Conservation (phyloP, 345 rosid genomes). For the Alliaria petiolata region DNA sequence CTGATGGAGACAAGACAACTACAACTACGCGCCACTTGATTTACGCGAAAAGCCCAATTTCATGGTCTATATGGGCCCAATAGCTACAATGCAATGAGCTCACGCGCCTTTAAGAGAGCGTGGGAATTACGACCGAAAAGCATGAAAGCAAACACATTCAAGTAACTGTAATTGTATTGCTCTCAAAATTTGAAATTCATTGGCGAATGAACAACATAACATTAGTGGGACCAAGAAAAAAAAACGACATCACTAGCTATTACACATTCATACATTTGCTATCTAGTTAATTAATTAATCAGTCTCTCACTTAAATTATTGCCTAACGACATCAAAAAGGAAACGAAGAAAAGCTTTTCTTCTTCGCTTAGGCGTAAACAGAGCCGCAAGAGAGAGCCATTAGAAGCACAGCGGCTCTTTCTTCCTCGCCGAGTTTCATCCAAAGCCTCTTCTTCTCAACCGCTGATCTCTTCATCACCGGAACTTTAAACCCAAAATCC, state of each 20-base stretch:
- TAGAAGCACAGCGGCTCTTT: constrained; percentile 83
- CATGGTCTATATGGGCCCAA: not conserved
- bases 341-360: not conserved
- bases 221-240: constrained; percentile 28
- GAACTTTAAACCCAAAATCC: constrained; percentile 26
- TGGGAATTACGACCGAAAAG: not conserved
- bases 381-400: constrained; percentile 87
- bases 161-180: not conserved
- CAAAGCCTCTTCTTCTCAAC: constrained; percentile 58
- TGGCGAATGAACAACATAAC: constrained; percentile 30
- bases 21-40: constrained; percentile 11
- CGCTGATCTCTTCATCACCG: constrained; percentile 36
- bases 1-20: constrained; percentile 27
- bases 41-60: constrained; percentile 20
- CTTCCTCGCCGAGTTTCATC: constrained; percentile 56
- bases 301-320: constrained; percentile 3
- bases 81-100: not conserved
- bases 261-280: constrained; percentile 19
- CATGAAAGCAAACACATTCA: not conserved
- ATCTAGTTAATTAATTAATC: constrained; percentile 11
- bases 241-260: not conserved
- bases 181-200: constrained; percentile 8
- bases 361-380: constrained; percentile 50
- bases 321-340: constrained; percentile 10
- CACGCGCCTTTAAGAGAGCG: not conserved